Evolutionary conservation across 768 basidiomycete species (phyloP).

Genomic region (Pleurotus tuber-regium): DNA sequence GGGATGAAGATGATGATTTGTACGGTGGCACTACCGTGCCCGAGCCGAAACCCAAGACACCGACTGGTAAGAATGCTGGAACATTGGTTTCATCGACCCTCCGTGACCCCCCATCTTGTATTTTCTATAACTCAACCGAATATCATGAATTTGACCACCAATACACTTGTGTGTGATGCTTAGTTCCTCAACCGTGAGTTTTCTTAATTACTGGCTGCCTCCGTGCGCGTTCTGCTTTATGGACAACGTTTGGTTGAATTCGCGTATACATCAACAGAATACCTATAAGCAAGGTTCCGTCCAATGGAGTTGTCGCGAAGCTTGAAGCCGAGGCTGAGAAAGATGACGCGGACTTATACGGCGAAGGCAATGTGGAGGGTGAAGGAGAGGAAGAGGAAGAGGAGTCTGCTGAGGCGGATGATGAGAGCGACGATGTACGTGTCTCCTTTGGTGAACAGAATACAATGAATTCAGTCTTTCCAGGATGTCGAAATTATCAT

Average conservation of each 20-base stretch:
- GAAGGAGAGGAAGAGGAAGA: conserved; percentile 42
- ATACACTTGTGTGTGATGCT: conserved; percentile 37
- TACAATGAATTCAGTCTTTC: not conserved
- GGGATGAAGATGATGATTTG: conserved; percentile 9
- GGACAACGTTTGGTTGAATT: conserved; percentile 14
- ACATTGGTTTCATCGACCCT: not conserved
- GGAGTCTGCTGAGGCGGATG: conserved; percentile 45
- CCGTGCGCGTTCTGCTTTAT: conserved; percentile 10
- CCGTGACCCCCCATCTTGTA: conserved; percentile 8
- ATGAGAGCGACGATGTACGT: conserved; percentile 37
- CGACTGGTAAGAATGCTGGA: conserved; percentile 9
- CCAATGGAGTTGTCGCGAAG: conserved; percentile 49
- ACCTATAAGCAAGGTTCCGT: conserved; percentile 37
- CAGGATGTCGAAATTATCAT: conserved; percentile 92
- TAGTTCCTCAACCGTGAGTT: conserved; percentile 68
- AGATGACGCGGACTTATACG: conserved; percentile 27
- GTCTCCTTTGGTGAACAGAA: not conserved
- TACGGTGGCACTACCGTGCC: not conserved
- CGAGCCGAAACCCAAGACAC: conserved; percentile 6
- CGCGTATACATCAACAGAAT: conserved; percentile 24
- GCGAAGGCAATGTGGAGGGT: conserved; percentile 37
- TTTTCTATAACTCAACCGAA: conserved; percentile 24
- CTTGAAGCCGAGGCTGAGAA: conserved; percentile 42
- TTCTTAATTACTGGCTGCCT: conserved; percentile 15
- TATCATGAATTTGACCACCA: conserved; percentile 40